phyloP scores from a whole-genome alignment of 148 eudicot genomes.

The Camellia granthamiana region DNA sequence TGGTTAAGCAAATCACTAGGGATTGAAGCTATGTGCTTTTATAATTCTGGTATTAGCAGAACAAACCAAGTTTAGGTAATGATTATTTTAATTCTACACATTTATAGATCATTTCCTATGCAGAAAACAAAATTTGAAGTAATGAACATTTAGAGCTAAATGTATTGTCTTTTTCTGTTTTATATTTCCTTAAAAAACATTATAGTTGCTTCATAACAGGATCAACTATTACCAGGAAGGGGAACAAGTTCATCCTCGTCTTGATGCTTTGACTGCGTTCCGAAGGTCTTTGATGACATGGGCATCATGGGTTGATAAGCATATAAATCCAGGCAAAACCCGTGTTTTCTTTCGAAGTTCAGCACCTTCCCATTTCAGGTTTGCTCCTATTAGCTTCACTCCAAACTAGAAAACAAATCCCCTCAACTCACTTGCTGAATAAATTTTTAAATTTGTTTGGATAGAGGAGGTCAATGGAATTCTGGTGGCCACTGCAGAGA shows the following conservation, averaged over 20 bases:
- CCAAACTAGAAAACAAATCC: not conserved
- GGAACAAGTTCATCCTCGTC: slow-evolving; percentile 62
- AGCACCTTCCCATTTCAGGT: slow-evolving; percentile 97
- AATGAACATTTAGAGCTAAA: too few relatives aligned
- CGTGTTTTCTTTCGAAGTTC: slow-evolving; percentile 82
- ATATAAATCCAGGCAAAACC: slow-evolving; percentile 61
- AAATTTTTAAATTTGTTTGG: slow-evolving; percentile 16
- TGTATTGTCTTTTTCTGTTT: not conserved
- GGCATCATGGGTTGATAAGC: slow-evolving; percentile 80
- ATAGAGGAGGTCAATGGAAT: slow-evolving; percentile 92
- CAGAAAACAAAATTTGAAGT: too few relatives aligned
- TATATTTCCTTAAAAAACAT: not conserved
- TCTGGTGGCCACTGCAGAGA: slow-evolving; percentile 89
- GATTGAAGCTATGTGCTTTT: not conserved
- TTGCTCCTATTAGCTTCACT: not conserved
- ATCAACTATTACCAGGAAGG: slow-evolving; percentile 87
- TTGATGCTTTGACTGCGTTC: slow-evolving; percentile 68
- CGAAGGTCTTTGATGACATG: slow-evolving; percentile 67
- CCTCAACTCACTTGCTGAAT: not conserved
- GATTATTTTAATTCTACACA: not conserved
- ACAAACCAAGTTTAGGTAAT: not conserved
- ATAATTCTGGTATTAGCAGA: not conserved
- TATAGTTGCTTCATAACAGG: slow-evolving; percentile 36
- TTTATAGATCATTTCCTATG: not conserved
- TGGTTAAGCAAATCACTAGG: not conserved